Base-by-base conservation (phyloP, 2,329 filamentous ascomycete genomes). In the Colletotrichum sp. region DNA sequence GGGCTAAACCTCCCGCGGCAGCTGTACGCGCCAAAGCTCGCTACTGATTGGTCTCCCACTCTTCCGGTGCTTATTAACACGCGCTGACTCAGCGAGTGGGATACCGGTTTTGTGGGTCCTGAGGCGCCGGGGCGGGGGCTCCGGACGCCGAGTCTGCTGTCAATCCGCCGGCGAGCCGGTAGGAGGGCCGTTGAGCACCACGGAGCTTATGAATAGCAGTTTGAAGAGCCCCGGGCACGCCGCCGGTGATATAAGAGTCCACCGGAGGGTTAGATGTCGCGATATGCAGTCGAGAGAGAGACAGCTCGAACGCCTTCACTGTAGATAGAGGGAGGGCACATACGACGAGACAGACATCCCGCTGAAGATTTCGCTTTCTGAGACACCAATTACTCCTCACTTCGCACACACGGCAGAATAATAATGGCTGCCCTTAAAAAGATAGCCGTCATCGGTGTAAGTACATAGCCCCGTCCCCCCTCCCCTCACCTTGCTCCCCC, bases 31-130 rank as follows among this genome's bases (percentile, higher is more conserved):
- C 34, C 36, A 12, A 75, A 10, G 15, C 49, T 60, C 34, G n/a
- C 62, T 12, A 30, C 18, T 26, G 52, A 75, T 67, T 67, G 72
- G 62, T 39, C 36, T 26, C 18, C 34, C 15, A 30, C 28, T 7
- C 8, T 71, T n/a, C 32, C 30, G 24, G 39, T 9, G n/a, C 34
- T 71, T 62, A 34, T n/a, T 67, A 49, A 52, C 28, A 10, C 10
- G 12, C 8, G 12, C 30, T 67, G 69, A 75, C 62, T 72, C 28
- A 44, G 68, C 60, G n/a, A 30, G 72, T 75, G 52, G 72, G 72
- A 72, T 75, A 16, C 69, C 69, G 69, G 39, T 66, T 30, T 28
- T 39, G 52, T 55, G 68, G 62, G 36, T 6, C 55, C 24, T 16
- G 3, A 3, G 2, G 8, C 34, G 13, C 68, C 69, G 72, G 69